A percentile compares a stretch with the other conserved stretches of the same genome.
phyloP scores from a whole-genome alignment of 306 rosid genomes.

The Urtica urens region DNA sequence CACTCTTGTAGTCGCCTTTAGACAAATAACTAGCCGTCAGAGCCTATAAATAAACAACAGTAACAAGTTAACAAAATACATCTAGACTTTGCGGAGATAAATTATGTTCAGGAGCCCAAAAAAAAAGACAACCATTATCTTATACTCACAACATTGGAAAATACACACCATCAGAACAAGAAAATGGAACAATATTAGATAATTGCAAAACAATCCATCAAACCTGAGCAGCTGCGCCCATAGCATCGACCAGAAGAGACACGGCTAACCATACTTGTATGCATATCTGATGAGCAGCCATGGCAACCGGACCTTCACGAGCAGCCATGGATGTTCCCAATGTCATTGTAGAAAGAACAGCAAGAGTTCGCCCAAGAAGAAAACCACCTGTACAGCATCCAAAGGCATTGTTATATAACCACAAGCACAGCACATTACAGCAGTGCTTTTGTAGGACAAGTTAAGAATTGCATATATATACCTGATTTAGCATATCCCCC shows the following conservation, averaged over 20 bases:
- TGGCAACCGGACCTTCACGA: slow-evolving; percentile 88
- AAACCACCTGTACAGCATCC: slow-evolving; percentile 68
- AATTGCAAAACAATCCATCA: slow-evolving; percentile 5
- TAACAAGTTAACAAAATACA: slow-evolving; percentile 12
- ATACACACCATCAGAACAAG: slow-evolving; percentile 10
- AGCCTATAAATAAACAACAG: slow-evolving; percentile 42
- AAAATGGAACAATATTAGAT: slow-evolving; percentile 5
- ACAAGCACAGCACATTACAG: no score
- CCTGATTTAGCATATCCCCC: slow-evolving; percentile 83
- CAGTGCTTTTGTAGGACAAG: no score
- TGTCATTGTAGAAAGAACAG: slow-evolving; percentile 76
- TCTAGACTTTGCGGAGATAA: not conserved
- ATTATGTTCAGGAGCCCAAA: not conserved
- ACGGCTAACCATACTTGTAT: slow-evolving; percentile 98
- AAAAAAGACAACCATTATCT: not conserved
- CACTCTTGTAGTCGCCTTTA: slow-evolving; percentile 59
- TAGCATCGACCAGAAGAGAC: slow-evolving; percentile 86
- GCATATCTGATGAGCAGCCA: slow-evolving; percentile 99
- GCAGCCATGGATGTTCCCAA: slow-evolving; percentile 95
- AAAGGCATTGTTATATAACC: not conserved
- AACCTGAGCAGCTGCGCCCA: slow-evolving; percentile 87
- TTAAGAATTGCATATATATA: slow-evolving; percentile 16
- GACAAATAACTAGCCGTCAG: slow-evolving; percentile 75
- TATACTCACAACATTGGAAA: not conserved
- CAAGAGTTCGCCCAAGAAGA: slow-evolving; percentile 85